These are phyloP conservation scores for Apophysomyces variabilis DNA, from an alignment of 371 early-diverging fungal genomes.

Conservation along the genomic window DNA sequence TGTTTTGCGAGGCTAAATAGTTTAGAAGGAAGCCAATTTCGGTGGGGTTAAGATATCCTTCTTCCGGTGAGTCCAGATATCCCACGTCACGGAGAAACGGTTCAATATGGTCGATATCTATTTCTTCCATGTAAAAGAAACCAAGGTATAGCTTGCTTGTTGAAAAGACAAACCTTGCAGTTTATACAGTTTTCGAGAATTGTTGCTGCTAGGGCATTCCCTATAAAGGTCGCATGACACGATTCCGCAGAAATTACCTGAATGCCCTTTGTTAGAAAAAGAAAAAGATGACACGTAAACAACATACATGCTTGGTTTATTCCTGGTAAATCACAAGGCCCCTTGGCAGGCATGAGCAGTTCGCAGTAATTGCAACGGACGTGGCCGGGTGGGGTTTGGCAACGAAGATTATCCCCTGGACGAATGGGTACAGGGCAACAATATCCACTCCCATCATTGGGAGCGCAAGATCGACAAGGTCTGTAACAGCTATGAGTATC, in stretches of 20 bases:
- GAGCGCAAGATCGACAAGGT: constrained; percentile 24
- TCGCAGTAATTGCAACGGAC: constrained; percentile 20
- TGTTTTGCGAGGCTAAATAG: constrained; percentile 3
- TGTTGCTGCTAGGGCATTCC: constrained; percentile 17
- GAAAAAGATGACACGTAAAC: background rate
- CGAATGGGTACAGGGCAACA: constrained; percentile 20
- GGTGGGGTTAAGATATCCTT: constrained; percentile 24
- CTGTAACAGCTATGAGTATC: background rate
- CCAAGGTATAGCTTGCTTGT: background rate
- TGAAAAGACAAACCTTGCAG: constrained; percentile 16
- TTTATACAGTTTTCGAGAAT: constrained; percentile 18
- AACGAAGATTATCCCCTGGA: background rate
- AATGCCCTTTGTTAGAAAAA: constrained; percentile 2
- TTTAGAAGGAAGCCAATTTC: constrained; percentile 18
- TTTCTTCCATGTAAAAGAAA: background rate
- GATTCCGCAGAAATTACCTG: constrained; percentile 29
- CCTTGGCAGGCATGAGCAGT: constrained; percentile 23
- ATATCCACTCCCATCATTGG: constrained; percentile 2
- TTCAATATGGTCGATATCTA: constrained; percentile 16
- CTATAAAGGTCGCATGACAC: constrained; percentile 26
- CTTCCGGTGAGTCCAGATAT: constrained; percentile 17
- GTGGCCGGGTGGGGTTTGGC: constrained; percentile 23
- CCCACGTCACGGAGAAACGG: constrained; percentile 10
- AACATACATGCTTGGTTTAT: constrained; percentile 22
- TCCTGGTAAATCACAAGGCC: constrained; percentile 12